Conservation (phyloP, 805 yeast species). For the Lachancea waltii region DNA sequence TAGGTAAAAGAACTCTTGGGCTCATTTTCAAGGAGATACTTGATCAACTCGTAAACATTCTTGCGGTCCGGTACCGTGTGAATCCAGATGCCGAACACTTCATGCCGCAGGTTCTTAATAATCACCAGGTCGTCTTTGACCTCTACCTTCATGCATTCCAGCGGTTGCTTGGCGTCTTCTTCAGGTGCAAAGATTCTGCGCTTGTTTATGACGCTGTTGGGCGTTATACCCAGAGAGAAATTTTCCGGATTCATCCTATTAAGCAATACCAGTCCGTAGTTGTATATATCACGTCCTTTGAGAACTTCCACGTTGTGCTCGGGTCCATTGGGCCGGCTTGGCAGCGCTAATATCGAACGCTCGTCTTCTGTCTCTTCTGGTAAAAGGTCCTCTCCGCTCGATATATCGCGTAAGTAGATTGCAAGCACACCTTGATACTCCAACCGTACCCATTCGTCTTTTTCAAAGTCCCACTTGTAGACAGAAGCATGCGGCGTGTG, state of each 20-base stretch:
- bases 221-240: constrained; percentile 62
- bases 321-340: constrained; percentile 4
- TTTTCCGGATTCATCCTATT: constrained; percentile 65
- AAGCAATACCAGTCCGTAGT: constrained; percentile 63
- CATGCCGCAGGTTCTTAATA: constrained; percentile 59
- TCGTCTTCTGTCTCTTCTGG: constrained; percentile 27
- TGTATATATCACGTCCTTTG: constrained; percentile 38
- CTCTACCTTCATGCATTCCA: constrained; percentile 55
- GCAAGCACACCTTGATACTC: constrained; percentile 69
- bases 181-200: constrained; percentile 32
- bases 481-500: constrained; percentile 68
- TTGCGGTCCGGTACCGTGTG: constrained; percentile 63
- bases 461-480: constrained; percentile 51
- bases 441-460: constrained; percentile 62
- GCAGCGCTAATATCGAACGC: constrained; percentile 13
- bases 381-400: constrained; percentile 20
- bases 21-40: constrained; percentile 29
- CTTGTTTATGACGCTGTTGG: constrained; percentile 44
- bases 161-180: constrained; percentile 25
- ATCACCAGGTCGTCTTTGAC: constrained; percentile 64
- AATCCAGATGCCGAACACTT: constrained; percentile 73
- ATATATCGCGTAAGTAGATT: constrained; percentile 49
- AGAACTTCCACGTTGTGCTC: constrained; percentile 13
- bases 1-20: constrained; percentile 31
- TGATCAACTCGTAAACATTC: constrained; percentile 44